These are phyloP conservation scores for Plasmodium billcollinsi DNA, from an alignment of 169 alveolate species.

Conservation along the genomic window DNA sequence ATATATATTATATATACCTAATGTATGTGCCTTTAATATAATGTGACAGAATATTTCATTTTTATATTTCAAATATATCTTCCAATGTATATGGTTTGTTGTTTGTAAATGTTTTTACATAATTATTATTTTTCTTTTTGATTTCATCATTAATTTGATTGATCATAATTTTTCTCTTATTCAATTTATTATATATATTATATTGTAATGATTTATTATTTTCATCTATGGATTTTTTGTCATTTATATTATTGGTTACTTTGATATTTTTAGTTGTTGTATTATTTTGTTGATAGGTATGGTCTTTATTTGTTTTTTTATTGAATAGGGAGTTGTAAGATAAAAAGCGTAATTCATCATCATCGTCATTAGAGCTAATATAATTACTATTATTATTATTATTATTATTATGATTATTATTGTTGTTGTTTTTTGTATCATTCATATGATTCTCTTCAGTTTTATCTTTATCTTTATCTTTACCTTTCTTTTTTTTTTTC, in stretches of 20 bases:
- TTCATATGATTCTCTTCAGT: conserved; percentile 8
- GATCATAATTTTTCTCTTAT: conserved; percentile 56
- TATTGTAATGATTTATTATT: conserved; percentile 8
- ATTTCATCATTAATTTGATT: conserved; percentile 66
- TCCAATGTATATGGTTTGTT: conserved; percentile 39
- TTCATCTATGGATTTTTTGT: neutral
- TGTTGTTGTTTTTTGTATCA: neutral
- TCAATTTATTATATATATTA: conserved; percentile 31
- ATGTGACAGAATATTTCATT: neutral
- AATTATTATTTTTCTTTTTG: conserved; percentile 21
- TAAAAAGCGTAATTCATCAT: no score
- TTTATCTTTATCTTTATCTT: neutral
- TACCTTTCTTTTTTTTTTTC: neutral
- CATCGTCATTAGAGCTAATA: no score
- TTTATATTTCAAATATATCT: conserved; percentile 58
- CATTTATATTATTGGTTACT: neutral
- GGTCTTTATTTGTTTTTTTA: no score
- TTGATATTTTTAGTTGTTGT: no score
- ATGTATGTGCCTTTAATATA: no score
- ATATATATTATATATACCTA: no score
- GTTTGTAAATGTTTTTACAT: conserved; percentile 25
- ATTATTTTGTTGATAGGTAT: no score
- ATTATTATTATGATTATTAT: no score
- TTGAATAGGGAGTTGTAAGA: no score
- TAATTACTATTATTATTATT: no score